These are phyloP conservation scores for Sanghuangporus sanghuang DNA, from an alignment of 1,284 basidiomycete species.

Conservation along the genomic window DNA sequence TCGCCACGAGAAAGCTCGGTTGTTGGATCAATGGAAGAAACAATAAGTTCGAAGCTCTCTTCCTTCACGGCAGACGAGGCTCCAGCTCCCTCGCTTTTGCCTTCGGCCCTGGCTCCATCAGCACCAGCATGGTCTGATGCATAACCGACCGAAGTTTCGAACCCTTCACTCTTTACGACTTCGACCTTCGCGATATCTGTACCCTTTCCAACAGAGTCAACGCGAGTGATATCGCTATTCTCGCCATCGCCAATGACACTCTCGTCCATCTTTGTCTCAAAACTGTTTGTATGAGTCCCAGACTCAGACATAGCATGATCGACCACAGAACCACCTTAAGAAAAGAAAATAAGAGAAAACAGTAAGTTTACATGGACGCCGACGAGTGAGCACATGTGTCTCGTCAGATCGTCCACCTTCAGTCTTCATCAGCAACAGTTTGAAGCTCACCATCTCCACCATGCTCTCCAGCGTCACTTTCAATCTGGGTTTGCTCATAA, in stretches of 20 bases:
- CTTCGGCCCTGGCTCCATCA: not conserved
- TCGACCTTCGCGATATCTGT: not conserved
- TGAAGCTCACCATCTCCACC: constrained; percentile 40
- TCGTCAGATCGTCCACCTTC: constrained; percentile 25
- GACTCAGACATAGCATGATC: constrained; percentile 22
- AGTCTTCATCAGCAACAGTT: constrained; percentile 28
- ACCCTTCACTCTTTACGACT: not conserved
- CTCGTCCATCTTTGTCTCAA: constrained; percentile 14
- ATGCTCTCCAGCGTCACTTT: constrained; percentile 30
- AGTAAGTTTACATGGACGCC: constrained; percentile 50
- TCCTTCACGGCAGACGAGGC: not conserved
- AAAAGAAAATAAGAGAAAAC: constrained; percentile 33
- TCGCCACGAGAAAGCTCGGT: constrained; percentile 16
- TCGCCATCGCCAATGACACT: constrained; percentile 17
- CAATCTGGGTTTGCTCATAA: constrained; percentile 31
- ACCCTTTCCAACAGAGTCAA: not conserved
- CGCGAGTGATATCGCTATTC: constrained; percentile 11
- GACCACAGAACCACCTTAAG: constrained; percentile 39
- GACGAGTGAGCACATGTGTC: constrained; percentile 15
- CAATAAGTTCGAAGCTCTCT: not conserved
- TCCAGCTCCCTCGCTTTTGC: not conserved
- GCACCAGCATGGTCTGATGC: not conserved
- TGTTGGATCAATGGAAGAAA: constrained; percentile 4
- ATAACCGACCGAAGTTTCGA: not conserved
- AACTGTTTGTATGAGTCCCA: constrained; percentile 17